Conservation (phyloP, 495 filamentous ascomycete species). For the Penicillium tannophilum region DNA sequence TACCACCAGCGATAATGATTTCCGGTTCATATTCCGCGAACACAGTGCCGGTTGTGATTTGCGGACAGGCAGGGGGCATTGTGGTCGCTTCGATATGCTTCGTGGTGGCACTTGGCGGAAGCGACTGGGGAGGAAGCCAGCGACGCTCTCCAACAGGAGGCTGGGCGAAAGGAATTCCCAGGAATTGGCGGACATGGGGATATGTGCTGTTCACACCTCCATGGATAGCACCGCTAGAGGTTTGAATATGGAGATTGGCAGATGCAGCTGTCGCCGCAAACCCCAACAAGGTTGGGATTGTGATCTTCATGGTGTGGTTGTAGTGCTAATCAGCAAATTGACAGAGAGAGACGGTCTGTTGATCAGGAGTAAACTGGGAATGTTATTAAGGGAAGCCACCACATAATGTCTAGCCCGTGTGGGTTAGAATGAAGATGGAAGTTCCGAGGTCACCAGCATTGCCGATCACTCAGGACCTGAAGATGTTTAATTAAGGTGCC, state of each 20-base stretch:
- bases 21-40: background rate
- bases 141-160: background rate
- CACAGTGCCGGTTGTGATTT: background rate
- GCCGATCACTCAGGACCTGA: background rate
- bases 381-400: background rate
- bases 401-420: background rate
- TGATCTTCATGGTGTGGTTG: background rate
- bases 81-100: background rate
- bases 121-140: background rate
- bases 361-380: background rate
- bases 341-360: background rate
- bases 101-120: background rate
- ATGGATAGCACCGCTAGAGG: background rate
- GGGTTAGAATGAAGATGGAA: background rate
- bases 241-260: background rate
- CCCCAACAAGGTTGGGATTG: background rate
- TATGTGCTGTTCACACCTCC: background rate
- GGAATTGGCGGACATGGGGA: background rate
- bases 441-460: background rate
- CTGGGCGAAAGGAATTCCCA: slow-evolving; percentile 1
- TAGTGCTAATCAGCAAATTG: background rate
- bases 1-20: background rate
- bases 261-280: background rate
- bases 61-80: background rate
- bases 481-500: background rate